Base-by-base conservation (phyloP, 768 basidiomycete species). In the Amanita pseudoporphyria region DNA sequence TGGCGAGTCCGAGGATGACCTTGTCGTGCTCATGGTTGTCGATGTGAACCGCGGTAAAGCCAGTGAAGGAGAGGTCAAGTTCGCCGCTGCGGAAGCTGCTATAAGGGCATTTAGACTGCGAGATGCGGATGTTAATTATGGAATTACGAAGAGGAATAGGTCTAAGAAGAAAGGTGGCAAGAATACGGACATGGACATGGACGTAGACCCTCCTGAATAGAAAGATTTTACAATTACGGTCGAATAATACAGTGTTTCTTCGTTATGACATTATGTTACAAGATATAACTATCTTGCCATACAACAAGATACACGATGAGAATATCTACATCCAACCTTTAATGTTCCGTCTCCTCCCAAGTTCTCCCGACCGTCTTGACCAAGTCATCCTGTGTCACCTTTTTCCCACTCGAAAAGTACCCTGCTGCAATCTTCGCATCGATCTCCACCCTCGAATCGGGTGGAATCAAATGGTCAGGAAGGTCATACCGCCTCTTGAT, bases 401-500 rank as follows among this genome's bases (percentile, higher is more conserved):
- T 72, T 64, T 87, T 87, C 2, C 82, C 83, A 53, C 77, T 85
- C 26, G 86, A 82, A 68, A 89, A 95, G 64, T 97, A 98, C 6
- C 93, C 94, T 4, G 89, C 84, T 9, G 89, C 88, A 57, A 93
- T 92, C 77, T 96, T 97, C 31, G 94, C 94, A 56, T 96, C 90
- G 54, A 95, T 96, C 70, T 97, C 94, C 22, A 97, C 94, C 13
- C 82, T 78, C 37, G 86, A 86, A 65, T 92, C 88, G 31, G 85
- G 87, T 0, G 91, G 92, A 54, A 96, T 87, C 49, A 96, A 79
- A 55, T 95, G 77, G 46, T 89, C 83, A 12, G 92, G 94, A 24
- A 96, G 73, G 66, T 96, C 94, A 61, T 94, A 96, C 48, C 92
- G 74, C 48, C 75, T 77, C 58, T 74, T 41, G 52, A 97, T 91